phyloP scores from a whole-genome alignment of 768 basidiomycete genomes.

The Russula sp. region DNA sequence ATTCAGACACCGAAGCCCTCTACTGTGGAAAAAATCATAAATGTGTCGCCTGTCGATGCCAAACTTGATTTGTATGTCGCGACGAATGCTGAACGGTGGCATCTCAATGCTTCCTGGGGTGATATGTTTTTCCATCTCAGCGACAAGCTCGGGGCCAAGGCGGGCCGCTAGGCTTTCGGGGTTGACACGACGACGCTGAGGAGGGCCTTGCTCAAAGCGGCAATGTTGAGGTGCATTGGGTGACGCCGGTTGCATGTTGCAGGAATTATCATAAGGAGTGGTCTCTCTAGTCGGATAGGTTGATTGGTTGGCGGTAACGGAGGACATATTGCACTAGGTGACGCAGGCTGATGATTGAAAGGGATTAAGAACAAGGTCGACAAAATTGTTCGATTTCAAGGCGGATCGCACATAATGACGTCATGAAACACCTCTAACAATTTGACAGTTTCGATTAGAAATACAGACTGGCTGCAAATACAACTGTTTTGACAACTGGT shows the following conservation, averaged over 20 bases:
- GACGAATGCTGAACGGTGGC: slow-evolving; percentile 66
- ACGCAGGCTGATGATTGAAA: slow-evolving; percentile 10
- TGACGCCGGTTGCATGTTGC: not conserved
- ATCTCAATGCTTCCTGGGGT: slow-evolving; percentile 63
- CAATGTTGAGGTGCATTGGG: not conserved
- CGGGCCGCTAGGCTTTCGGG: slow-evolving; percentile 63
- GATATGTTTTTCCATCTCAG: slow-evolving; percentile 68
- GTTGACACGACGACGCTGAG: slow-evolving; percentile 48
- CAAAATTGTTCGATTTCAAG: not conserved
- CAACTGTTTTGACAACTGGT: slow-evolving; percentile 42
- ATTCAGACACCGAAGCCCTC: slow-evolving; percentile 33
- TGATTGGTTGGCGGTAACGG: not conserved
- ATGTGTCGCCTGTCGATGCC: slow-evolving; percentile 66
- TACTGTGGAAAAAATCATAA: slow-evolving; percentile 72
- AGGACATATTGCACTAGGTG: slow-evolving; percentile 12
- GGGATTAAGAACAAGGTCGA: slow-evolving; percentile 2
- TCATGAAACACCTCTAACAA: not conserved
- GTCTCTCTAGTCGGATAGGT: slow-evolving; percentile 14
- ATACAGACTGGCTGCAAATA: slow-evolving; percentile 84
- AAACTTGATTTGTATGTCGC: slow-evolving; percentile 65
- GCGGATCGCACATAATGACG: slow-evolving; percentile 2
- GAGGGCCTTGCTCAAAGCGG: slow-evolving; percentile 18
- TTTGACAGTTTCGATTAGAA: slow-evolving; percentile 44
- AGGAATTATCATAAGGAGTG: not conserved
- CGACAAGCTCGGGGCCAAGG: slow-evolving; percentile 58